Percentiles rank a stretch among this genome's conserved stretches.
Conservation (phyloP, 495 filamentous ascomycete genomes). For the Penicillium nucicola region DNA sequence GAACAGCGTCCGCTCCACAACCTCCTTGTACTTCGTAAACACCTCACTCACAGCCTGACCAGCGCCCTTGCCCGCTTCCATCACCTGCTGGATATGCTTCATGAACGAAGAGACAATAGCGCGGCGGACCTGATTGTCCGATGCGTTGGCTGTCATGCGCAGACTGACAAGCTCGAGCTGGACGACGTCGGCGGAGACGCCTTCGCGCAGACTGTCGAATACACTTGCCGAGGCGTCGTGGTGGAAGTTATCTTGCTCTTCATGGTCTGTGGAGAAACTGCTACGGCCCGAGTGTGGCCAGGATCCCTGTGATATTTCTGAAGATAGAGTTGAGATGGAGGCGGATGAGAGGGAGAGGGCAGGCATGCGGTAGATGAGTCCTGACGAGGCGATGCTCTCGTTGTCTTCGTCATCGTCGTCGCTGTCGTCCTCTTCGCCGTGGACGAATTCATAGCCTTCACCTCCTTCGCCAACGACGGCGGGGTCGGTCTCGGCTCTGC, state of each 20-base stretch:
- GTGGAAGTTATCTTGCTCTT: slow-evolving; percentile 71
- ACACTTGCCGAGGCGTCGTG: slow-evolving; percentile 81
- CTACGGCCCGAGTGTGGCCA: slow-evolving; percentile 52
- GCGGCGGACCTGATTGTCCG: slow-evolving; percentile 79
- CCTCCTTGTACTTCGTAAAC: slow-evolving; percentile 51
- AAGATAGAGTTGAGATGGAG: slow-evolving; percentile 74
- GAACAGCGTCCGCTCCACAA: slow-evolving; percentile 58
- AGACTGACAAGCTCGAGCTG: slow-evolving; percentile 87
- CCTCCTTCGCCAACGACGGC: slow-evolving; percentile 43
- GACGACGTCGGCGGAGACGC: slow-evolving; percentile 76
- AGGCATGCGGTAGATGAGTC: slow-evolving; percentile 65
- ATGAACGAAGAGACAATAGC: slow-evolving; percentile 83
- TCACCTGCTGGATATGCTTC: slow-evolving; percentile 71
- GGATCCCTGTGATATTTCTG: slow-evolving; percentile 42
- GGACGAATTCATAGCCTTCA: slow-evolving; percentile 48
- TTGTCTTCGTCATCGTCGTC: slow-evolving; percentile 47
- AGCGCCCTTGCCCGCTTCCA: slow-evolving; percentile 55
- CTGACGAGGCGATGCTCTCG: slow-evolving; percentile 46
- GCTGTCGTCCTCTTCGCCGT: slow-evolving; percentile 34
- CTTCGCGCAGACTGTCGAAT: slow-evolving; percentile 72
- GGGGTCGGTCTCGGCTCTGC: slow-evolving; percentile 48
- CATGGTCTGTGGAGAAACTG: slow-evolving; percentile 53
- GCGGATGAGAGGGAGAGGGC: slow-evolving; percentile 67
- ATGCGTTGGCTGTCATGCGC: slow-evolving; percentile 84
- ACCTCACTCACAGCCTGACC: slow-evolving; percentile 64